Base-by-base conservation (phyloP, 179 eudicot genomes). In the Corrigiola litoralis region DNA sequence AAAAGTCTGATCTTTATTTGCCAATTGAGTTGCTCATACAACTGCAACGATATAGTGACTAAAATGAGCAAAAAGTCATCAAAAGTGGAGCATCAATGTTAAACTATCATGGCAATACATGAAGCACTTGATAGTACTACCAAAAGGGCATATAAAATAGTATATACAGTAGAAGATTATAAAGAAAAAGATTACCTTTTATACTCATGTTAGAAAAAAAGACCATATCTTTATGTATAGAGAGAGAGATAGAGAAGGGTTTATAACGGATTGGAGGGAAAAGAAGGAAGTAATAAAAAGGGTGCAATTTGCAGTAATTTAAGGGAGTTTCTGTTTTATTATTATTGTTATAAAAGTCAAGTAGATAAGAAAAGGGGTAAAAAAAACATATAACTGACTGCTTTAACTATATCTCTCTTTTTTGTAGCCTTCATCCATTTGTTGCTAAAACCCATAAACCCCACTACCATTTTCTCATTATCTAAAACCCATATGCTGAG, bases 401-500 rank as follows among this genome's bases (percentile, higher is more conserved):
- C n/a, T n/a, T 42, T 4, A 14, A 16, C 12, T 42, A 20, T 1
- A 42, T 42, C 11, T 42, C 1, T 42, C 47, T 20, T 1, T 14
- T 42, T 17, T 42, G 3, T 1, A 42, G 47, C 5, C 47, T 42
- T 20, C 47, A 14, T 42, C 4, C 47, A 42, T 42, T 2, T 48
- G 12, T 6, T 21, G 52, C 52, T 48, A 48, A 48, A 48, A 48
- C 52, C 52, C 52, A 20, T 50, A 36, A 63, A 63, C 23, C 68
- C 68, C 48, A 27, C 23, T 65, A 6, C 60, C 18, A 16, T 42
- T 58, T 62, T 68, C 69, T 34, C 48, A 21, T 14, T 20, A 48
- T 55, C 68, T n/a, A 65, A 60, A 73, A 61, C 65, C 75, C 72
- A 32, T 54, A n/a, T 41, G 47, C 46, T 28, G 17, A 41, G 12